Evolutionary conservation across 441 rosid genomes (phyloP).

Genomic region (Eugenia klotzschiana): DNA sequence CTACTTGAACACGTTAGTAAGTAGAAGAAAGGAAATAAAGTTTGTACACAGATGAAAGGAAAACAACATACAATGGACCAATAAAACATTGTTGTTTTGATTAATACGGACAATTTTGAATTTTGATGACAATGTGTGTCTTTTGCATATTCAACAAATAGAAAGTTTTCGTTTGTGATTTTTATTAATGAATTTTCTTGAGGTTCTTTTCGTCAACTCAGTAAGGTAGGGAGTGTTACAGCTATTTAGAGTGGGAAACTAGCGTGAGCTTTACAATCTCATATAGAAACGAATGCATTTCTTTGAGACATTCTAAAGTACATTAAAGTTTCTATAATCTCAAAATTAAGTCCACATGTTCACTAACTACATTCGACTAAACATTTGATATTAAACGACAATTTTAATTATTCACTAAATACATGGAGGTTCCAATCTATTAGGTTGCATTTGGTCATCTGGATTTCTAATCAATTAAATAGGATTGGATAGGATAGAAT

Average conservation of each 20-base stretch:
- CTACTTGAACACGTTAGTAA: not conserved
- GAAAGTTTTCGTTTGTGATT: not conserved
- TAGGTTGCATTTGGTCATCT: no score
- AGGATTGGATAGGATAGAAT: no score
- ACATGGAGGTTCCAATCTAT: not conserved
- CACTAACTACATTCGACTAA: not conserved
- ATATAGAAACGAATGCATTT: not conserved
- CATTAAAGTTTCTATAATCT: not conserved
- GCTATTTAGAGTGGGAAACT: not conserved
- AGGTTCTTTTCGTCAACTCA: not conserved
- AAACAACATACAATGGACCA: not conserved
- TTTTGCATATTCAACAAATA: no score
- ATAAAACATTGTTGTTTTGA: not conserved
- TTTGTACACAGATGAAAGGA: not conserved
- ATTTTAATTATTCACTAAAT: not conserved
- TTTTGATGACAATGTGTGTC: not conserved
- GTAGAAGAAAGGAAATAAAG: not conserved
- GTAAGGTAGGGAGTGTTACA: not conserved
- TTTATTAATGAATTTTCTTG: not conserved
- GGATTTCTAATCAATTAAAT: no score
- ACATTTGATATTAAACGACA: not conserved
- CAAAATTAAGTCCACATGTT: not conserved
- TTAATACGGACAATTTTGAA: no score
- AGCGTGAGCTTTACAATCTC: not conserved
- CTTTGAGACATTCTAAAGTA: not conserved